Base-by-base conservation (phyloP, 768 basidiomycete genomes). In the Leccinum aurantiacum region DNA sequence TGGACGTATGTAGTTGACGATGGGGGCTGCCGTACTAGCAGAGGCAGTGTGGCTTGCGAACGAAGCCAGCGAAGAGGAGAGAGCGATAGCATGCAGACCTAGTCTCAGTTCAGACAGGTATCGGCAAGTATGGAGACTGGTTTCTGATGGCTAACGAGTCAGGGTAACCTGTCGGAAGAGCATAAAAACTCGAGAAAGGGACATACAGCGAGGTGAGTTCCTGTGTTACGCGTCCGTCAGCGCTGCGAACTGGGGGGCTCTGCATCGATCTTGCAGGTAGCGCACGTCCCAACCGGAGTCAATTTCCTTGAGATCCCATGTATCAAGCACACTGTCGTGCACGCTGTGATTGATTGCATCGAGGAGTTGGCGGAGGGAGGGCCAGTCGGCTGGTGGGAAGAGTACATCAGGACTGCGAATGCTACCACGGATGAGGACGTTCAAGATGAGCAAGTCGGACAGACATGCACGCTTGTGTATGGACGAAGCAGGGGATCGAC, bases 241-340 rank as follows among this genome's bases (percentile, higher is more conserved):
- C 29, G 9, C 9, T 31, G 29, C 9, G 29, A 31, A 31, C 29
- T 31, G 29, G 9, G 9, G 29, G 29, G 29, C 29, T 31, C 29
- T 31, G 3, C 29, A 31, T 31, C 29, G 10, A 31, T 41, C 17
- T 17, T 41, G 14, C 17, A 41, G 11, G 74, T 77, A 90, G 77
- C 61, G 72, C 17, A 11, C 24, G 24, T 62, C 79, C 60, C 69
- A 69, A 4, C 69, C 58, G 9, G 64, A 25, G 33, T 60, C 63
- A 8, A 35, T 37, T 69, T 79, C 89, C 77, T 69, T 74, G 5
- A 82, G 81, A 68, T 91, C 31, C 89, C 14, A 82, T 84, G 67
- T 91, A 89, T 65, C 82, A 78, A 60, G n/a, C n/a, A n/a, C n/a
- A 88, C 84, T 69, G 73, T 94, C 92, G 64, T 90, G 94, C 3